These are phyloP conservation scores for Penicillium sp. DNA, from an alignment of 2,329 filamentous ascomycete species.

Conservation along the genomic window DNA sequence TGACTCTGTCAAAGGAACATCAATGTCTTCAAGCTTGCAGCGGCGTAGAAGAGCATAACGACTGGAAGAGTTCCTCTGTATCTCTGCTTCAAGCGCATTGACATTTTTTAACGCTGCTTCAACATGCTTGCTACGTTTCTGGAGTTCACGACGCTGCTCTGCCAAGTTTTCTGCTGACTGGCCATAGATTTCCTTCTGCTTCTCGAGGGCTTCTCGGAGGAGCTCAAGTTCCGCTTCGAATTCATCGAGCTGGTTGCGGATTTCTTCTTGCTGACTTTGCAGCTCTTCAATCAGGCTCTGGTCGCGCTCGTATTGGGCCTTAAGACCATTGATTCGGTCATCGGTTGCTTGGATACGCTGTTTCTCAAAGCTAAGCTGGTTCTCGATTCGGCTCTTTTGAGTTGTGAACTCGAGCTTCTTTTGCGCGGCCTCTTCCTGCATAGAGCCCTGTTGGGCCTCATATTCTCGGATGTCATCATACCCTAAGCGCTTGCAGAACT, in stretches of 20 bases:
- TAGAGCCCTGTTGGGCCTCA: constrained; percentile 84
- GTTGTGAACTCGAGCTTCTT: constrained; percentile 83
- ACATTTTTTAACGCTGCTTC: constrained; percentile 73
- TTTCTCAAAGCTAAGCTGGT: constrained; percentile 62
- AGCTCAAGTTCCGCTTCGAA: constrained; percentile 74
- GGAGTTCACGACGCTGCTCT: constrained; percentile 74
- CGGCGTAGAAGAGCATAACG: constrained; percentile 81
- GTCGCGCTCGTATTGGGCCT: constrained; percentile 65
- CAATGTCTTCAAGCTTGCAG: constrained; percentile 91
- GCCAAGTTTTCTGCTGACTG: constrained; percentile 71
- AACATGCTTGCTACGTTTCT: constrained; percentile 80
- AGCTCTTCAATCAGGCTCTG: constrained; percentile 68
- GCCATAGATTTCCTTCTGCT: constrained; percentile 64
- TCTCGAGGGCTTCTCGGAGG: constrained; percentile 68
- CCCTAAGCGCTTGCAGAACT: constrained; percentile 81
- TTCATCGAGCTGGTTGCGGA: constrained; percentile 69
- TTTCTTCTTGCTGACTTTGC: constrained; percentile 67
- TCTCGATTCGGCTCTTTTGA: constrained; percentile 65
- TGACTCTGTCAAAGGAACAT: constrained; percentile 71
- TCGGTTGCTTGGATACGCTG: constrained; percentile 69
- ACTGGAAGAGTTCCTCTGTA: constrained; percentile 78
- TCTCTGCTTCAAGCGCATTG: constrained; percentile 73
- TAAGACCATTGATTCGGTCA: constrained; percentile 65
- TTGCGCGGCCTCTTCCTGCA: constrained; percentile 85
- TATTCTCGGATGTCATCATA: constrained; percentile 90